Conservation (phyloP, 2,329 filamentous ascomycete genomes). For the Penicillium nordicum region DNA sequence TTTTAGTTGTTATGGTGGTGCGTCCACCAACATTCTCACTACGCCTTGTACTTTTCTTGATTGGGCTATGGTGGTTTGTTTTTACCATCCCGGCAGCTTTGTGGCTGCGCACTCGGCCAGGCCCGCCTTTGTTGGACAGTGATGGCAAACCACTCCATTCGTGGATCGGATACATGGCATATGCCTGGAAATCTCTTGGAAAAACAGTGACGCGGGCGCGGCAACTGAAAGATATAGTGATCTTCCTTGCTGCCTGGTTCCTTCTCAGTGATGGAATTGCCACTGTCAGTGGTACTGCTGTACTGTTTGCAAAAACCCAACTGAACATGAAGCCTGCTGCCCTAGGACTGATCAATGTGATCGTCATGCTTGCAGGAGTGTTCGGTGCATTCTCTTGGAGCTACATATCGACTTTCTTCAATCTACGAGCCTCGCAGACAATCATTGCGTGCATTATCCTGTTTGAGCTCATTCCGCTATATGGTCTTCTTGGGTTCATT, state of each 20-base stretch:
- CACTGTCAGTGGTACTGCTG: conserved; percentile 89
- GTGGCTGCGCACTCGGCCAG: conserved; percentile 84
- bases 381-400: conserved; percentile 89
- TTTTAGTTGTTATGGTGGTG: conserved; percentile 69
- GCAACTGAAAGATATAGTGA: conserved; percentile 70
- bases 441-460: conserved; percentile 87
- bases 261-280: conserved; percentile 90
- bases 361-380: conserved; percentile 79
- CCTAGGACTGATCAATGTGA: conserved; percentile 88
- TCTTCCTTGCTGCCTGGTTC: conserved; percentile 92
- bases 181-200: conserved; percentile 83
- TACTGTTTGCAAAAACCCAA: conserved; percentile 92
- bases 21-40: conserved; percentile 80
- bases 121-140: conserved; percentile 63
- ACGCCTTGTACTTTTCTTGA: conserved; percentile 77
- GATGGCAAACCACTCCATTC: conserved; percentile 43
- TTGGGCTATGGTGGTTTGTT: conserved; percentile 87
- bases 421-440: conserved; percentile 75
- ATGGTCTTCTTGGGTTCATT: conserved; percentile 83
- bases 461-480: conserved; percentile 89
- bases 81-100: conserved; percentile 86
- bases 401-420: conserved; percentile 66
- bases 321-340: conserved; percentile 85
- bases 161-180: conserved; percentile 70
- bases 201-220: conserved; percentile 74